Evolutionary conservation across 805 yeast species (phyloP), one percentile per base, ranked within the genome.

Genomic region (Candida pseudofarinosa): DNA sequence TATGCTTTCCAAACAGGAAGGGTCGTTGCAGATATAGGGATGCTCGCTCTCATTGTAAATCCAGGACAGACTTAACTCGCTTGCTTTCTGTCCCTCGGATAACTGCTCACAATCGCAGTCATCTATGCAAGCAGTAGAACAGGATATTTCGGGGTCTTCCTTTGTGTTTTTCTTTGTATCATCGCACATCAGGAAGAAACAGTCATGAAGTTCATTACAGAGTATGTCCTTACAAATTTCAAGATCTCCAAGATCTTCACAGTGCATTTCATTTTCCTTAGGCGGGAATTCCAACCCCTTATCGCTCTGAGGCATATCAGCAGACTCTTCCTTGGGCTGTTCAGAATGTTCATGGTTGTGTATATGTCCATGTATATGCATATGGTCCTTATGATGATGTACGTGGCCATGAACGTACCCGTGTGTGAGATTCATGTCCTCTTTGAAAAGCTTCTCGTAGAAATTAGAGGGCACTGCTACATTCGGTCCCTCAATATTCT

Each of bases 361-460:
- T 23, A 80, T 75, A 53, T 80, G 86, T n/a, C 86, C 86, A 54
- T 80, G 85, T 30, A 80, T 79, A 50, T 79, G 80, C 4, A 83
- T 78, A 53, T 80, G 74, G 52, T 77, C 79, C 44, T 73, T 69
- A 54, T 77, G 81, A 51, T 76, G 78, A 59, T 80, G 85, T 16
- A 80, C 78, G 51, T 80, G 86, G 3, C 86, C 86, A 59, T 80
- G 86, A 14, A 80, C 80, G n/a, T 76, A 67, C 16, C 84, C 84
- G 44, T 75, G 78, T 19, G 68, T 60, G 36, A 55, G 42, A 7
- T 54, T 16, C 28, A 17, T 35, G 15, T 37, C 38, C 12, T 36
- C 43, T 14, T 10, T 23, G 43, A 19, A 40, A 19, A 35, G 36
- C 19, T 34, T 35, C 19, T 34, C 31, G 35, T 40, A 20, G 36